Base-by-base conservation (phyloP, 163 green algal species). In the Scenedesmus sp. region DNA sequence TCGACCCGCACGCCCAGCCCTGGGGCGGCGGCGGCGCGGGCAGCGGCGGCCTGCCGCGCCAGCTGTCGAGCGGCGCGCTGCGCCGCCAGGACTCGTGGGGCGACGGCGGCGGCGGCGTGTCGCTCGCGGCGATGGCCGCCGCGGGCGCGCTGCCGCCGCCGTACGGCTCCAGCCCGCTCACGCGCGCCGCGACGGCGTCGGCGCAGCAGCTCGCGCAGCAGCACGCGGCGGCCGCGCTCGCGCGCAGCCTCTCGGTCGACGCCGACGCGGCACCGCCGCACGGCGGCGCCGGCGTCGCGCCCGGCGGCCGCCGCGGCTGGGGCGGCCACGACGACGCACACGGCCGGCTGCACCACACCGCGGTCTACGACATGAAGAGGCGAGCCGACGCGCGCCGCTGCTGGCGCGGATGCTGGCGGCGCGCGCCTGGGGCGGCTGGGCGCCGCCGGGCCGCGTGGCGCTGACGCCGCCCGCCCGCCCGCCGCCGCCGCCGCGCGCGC, bases 281-380 rank as follows among this genome's bases (percentile, higher is more conserved):
- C 54, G 53, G 62, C 24, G 53, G 31, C 9, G 47, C n/a, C 2
- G 56, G n/a, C 34, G 34, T 31, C 36, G 47, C 28, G 33, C 18
- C 63, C 24, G 75, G 34, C 14, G 70, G 11, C 3, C 24, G 28
- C 31, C 31, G 58, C 50, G 4, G 50, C 50, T 58, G 50, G 22
- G 33, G 50, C 18, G 24, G 11, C 63, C 18, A 31, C 4, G 24
- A 54, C 17, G 60, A 74, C 20, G 73, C 60, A 13, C 50, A 26
- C 50, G 10, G 50, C 50, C 10, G 6, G 50, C 18, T 4, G 10
- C 44, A 50, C 11, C 66, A 56, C 60, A 48, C 45, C n/a, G 45
- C 60, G 45, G 85, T 85, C 17, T 89, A 88, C 45, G 85, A 89
- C 78, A 89, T 89, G 85, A 89, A 89, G 71, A 89, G 82, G 85